Percentiles rank a stretch among this genome's conserved stretches.
Evolutionary conservation across 495 filamentous ascomycete genomes (phyloP).

Genomic region (Podospora fimiseda): DNA sequence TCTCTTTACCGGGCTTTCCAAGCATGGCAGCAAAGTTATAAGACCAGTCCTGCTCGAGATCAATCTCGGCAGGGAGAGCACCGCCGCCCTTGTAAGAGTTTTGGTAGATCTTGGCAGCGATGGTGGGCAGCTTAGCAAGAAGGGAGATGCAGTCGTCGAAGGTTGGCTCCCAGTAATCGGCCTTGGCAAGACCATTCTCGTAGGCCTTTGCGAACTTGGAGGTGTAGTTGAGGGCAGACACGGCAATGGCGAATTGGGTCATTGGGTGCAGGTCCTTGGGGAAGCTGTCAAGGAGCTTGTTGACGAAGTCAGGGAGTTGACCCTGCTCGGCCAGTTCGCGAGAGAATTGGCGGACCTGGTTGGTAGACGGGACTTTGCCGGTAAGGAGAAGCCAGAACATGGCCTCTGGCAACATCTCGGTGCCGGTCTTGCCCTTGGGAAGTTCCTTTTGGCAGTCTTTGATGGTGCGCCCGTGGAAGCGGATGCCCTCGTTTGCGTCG

Average conservation of each 20-base stretch:
- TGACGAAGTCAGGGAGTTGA: conserved; percentile 74
- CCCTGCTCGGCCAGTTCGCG: conserved; percentile 83
- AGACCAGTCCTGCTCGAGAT: conserved; percentile 85
- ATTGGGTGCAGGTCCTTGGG: conserved; percentile 88
- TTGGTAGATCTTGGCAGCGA: conserved; percentile 96
- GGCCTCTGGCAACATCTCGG: conserved; percentile 98
- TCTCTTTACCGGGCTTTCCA: conserved; percentile 76
- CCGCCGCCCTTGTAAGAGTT: conserved; percentile 74
- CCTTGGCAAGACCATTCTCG: conserved; percentile 82
- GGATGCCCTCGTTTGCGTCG: conserved; percentile 93
- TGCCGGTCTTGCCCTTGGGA: conserved; percentile 85
- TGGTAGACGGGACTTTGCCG: conserved; percentile 77
- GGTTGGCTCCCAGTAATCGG: conserved; percentile 97
- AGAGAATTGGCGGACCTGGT: conserved; percentile 75
- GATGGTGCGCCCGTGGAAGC: conserved; percentile 96
- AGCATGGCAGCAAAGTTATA: conserved; percentile 98
- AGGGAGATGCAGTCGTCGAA: conserved; percentile 94
- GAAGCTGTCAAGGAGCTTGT: conserved; percentile 84
- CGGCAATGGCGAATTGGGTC: conserved; percentile 93
- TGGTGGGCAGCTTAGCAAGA: conserved; percentile 91
- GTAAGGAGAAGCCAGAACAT: conserved; percentile 99
- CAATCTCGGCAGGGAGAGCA: conserved; percentile 67
- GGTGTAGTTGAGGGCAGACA: conserved; percentile 87
- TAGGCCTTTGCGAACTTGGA: conserved; percentile 90
- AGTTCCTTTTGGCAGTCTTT: conserved; percentile 93